Base-by-base conservation (phyloP, 2,329 filamentous ascomycete genomes). In the Byssothecium circinans region DNA sequence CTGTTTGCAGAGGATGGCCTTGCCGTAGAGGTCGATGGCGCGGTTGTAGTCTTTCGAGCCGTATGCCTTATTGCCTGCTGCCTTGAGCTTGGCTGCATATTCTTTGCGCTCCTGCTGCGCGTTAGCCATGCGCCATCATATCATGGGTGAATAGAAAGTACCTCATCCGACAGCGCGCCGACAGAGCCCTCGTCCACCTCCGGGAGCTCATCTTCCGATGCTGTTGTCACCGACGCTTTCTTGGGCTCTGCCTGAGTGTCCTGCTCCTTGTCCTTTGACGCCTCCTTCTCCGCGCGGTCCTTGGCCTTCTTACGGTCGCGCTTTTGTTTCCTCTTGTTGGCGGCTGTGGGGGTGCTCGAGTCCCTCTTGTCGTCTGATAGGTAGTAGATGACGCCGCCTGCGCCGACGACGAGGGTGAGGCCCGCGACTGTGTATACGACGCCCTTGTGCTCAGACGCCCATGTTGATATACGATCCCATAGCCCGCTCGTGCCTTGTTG, bases 401-500 rank as follows among this genome's bases (percentile, higher is more conserved):
- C 89, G 12, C 90, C 94, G 47, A 95, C 88, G 35, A 96, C 90
- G 39, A 96, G 82, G 44, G 92, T 92, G 50, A 96, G 88, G 65
- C 94, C 94, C 46, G 92, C 94, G 74, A 97, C 89, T 59, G 94
- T 96, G 75, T 96, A 99, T 54, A 95, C 91, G 45, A 92, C 82
- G 39, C 89, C 88, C 78, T 96, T 97, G 77, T 99, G 91, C 71
- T 97, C 92, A 2, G 91, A 89, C 12, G 88, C 91, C 92, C 94
- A 99, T 67, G 79, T 86, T 58, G 91, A 87, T 74, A 96, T 78
- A 65, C 91, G 87, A 73, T 96, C 89, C 91, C 91, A 96, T 46
- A 94, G 76, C 38, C 88, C 87, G 50, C 86, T 82, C 52, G 86
- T 81, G 49, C 74, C 73, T 37, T 74, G 62, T 37, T 74, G 68